These are phyloP conservation scores for Chrysoporthe cubensis DNA, from an alignment of 2,329 filamentous ascomycete species.

Conservation along the genomic window DNA sequence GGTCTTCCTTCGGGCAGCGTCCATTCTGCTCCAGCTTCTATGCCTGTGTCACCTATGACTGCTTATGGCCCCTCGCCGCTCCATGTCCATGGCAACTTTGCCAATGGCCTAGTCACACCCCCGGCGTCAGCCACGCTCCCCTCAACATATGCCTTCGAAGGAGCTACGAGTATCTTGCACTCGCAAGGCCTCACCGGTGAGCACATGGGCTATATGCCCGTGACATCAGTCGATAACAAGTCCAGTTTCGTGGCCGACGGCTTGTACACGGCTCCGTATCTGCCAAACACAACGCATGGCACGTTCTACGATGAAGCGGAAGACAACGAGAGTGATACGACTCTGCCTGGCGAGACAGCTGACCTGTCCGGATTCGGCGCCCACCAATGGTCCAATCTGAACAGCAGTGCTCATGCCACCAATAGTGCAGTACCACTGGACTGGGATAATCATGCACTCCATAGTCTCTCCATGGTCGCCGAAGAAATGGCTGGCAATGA, in stretches of 20 bases:
- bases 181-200: slow-evolving; percentile 35
- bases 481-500: slow-evolving; percentile 19
- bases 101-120: slow-evolving; percentile 59
- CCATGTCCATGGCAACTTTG: slow-evolving; percentile 54
- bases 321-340: slow-evolving; percentile 28
- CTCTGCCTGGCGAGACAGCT: slow-evolving; percentile 21
- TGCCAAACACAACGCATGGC: slow-evolving; percentile 28
- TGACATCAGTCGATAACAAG: slow-evolving; percentile 38
- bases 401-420: slow-evolving; percentile 16
- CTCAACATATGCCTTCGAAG: slow-evolving; percentile 53
- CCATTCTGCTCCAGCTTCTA: slow-evolving; percentile 24
- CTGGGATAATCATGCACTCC: slow-evolving; percentile 26
- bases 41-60: slow-evolving; percentile 25
- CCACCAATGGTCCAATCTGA: slow-evolving; percentile 26
- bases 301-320: slow-evolving; percentile 27
- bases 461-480: slow-evolving; percentile 22
- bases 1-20: slow-evolving; percentile 9
- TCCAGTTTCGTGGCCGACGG: slow-evolving; percentile 34
- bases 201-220: slow-evolving; percentile 44
- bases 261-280: slow-evolving; percentile 35
- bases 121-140: slow-evolving; percentile 58
- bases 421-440: slow-evolving; percentile 21
- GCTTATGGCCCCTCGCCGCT: slow-evolving; percentile 31
- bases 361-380: slow-evolving; percentile 19
- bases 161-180: slow-evolving; percentile 29